A percentile compares a stretch with the other conserved stretches of the same genome.
These are phyloP conservation scores for Colletotrichum sp. DNA, from an alignment of 2,329 filamentous ascomycete genomes.

Conservation along the genomic window DNA sequence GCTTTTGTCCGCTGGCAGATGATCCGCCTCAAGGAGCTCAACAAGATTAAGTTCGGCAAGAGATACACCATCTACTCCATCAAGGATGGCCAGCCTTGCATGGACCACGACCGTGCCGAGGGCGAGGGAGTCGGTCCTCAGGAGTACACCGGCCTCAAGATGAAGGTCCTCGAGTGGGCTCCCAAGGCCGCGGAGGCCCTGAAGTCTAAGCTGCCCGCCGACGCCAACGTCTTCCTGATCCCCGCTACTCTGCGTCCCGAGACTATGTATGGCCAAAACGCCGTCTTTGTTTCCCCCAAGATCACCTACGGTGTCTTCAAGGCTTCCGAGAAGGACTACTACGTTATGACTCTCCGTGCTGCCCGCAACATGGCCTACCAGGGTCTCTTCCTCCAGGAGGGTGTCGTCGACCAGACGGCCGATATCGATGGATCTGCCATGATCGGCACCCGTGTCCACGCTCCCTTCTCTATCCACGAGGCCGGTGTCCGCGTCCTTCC, in stretches of 20 bases:
- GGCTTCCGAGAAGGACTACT: constrained; percentile 79
- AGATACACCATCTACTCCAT: constrained; percentile 92
- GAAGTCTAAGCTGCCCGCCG: constrained; percentile 78
- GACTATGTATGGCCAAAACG: constrained; percentile 98
- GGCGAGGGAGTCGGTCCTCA: constrained; percentile 40
- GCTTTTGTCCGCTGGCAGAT: constrained; percentile 97
- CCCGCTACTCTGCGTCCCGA: constrained; percentile 92
- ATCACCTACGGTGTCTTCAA: constrained; percentile 91
- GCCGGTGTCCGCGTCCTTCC: constrained; percentile 87
- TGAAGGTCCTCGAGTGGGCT: constrained; percentile 90
- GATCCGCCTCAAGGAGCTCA: constrained; percentile 85
- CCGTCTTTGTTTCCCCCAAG: constrained; percentile 92
- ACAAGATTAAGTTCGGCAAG: constrained; percentile 94
- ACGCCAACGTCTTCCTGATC: constrained; percentile 84
- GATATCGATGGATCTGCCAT: constrained; percentile 80
- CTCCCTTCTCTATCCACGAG: constrained; percentile 85
- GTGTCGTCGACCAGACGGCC: constrained; percentile 74
- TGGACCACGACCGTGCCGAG: constrained; percentile 53
- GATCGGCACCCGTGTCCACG: constrained; percentile 87
- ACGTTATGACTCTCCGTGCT: constrained; percentile 81
- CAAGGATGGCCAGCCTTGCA: constrained; percentile 58
- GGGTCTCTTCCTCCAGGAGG: constrained; percentile 80
- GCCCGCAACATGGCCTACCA: constrained; percentile 98
- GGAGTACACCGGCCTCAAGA: constrained; percentile 84
- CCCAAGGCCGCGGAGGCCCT: constrained; percentile 74